Evolutionary conservation across 768 basidiomycete genomes (phyloP).

Genomic region (Daedalea quercina): DNA sequence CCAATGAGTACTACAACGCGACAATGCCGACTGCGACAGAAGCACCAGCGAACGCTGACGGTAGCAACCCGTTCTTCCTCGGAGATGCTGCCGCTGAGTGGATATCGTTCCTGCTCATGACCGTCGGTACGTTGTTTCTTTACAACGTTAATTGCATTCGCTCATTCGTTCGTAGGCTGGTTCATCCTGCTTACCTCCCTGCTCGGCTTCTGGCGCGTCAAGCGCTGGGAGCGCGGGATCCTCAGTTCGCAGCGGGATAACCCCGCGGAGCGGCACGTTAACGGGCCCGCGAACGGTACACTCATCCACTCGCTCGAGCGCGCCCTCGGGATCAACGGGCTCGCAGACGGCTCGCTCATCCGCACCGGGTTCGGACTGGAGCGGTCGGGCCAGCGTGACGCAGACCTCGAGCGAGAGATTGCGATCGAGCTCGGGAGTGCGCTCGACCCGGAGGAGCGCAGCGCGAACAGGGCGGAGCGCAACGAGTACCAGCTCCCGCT

Average conservation of each 20-base stretch:
- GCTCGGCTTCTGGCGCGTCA: constrained; percentile 85
- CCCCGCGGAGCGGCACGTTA: constrained; percentile 14
- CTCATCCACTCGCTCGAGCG: constrained; percentile 27
- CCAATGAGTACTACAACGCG: constrained; percentile 34
- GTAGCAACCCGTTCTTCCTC: constrained; percentile 5
- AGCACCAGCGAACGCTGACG: constrained; percentile 7
- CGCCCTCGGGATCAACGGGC: constrained; percentile 16
- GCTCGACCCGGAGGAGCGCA: constrained; percentile 4
- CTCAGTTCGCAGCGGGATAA: constrained; percentile 45
- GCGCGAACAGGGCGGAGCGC: constrained; percentile 1
- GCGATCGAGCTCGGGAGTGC: neutral
- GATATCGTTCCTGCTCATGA: constrained; percentile 95
- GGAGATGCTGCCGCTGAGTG: constrained; percentile 78
- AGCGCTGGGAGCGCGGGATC: constrained; percentile 81
- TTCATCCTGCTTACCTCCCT: constrained; percentile 86
- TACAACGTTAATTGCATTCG: neutral
- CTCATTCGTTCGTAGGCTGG: constrained; percentile 47
- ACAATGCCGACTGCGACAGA: constrained; percentile 8
- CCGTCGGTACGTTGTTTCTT: constrained; percentile 45
- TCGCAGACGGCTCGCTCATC: constrained; percentile 22
- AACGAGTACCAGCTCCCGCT: constrained; percentile 34
- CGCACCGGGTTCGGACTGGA: constrained; percentile 25
- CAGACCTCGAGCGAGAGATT: neutral
- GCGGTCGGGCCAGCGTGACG: constrained; percentile 6
- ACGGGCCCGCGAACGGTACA: constrained; percentile 13